These are phyloP conservation scores for Flueggea neowawraea DNA, from an alignment of 441 rosid species.

Conservation along the genomic window DNA sequence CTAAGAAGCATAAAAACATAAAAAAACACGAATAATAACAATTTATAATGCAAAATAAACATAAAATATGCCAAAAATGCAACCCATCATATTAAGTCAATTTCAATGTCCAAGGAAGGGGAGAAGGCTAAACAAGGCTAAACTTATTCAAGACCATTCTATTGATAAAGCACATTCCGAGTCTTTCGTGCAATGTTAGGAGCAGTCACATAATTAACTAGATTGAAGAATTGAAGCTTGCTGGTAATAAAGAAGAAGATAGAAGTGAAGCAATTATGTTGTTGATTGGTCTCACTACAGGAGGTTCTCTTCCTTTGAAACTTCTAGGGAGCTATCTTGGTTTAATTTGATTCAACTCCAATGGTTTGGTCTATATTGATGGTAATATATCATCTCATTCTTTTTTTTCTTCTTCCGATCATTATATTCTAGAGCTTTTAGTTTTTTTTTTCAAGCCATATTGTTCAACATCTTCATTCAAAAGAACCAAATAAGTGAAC, in stretches of 20 bases:
- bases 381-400: constrained; percentile 36
- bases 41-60: too few species aligned
- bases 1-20: too few species aligned
- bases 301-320: constrained; percentile 47
- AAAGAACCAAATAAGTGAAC: too few species aligned
- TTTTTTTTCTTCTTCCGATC: neutral
- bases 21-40: too few species aligned
- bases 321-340: constrained; percentile 81
- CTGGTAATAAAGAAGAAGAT: constrained; percentile 29
- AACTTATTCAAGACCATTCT: constrained; percentile 49
- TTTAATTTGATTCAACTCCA: constrained; percentile 84
- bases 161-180: constrained; percentile 39
- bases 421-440: neutral
- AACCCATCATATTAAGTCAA: too few species aligned
- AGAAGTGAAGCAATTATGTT: constrained; percentile 34
- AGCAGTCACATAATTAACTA: constrained; percentile 23
- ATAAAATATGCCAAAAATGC: too few species aligned
- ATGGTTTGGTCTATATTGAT: constrained; percentile 78
- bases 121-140: constrained; percentile 59
- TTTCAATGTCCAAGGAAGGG: constrained; percentile 38
- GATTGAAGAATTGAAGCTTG: constrained; percentile 41
- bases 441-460: too few species aligned
- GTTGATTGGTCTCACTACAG: constrained; percentile 65
- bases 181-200: constrained; percentile 37
- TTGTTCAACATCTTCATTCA: too few species aligned